These are phyloP conservation scores for Stenogyne calaminthoides DNA, from an alignment of 305 asterid genomes.

Conservation along the genomic window DNA sequence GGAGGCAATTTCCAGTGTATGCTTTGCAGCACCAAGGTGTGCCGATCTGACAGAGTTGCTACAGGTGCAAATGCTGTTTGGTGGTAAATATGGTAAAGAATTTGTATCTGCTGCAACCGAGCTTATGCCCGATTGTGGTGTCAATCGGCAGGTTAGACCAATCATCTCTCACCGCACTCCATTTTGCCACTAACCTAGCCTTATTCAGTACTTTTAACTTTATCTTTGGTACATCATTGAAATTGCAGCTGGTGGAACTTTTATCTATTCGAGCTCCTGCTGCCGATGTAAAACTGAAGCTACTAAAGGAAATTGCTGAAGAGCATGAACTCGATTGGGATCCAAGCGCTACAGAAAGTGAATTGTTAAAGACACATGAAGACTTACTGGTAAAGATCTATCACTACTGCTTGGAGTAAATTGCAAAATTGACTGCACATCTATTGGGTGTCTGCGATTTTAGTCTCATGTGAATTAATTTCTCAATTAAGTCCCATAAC, in stretches of 20 bases:
- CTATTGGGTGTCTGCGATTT: no score
- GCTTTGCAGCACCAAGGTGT: constrained; percentile 99
- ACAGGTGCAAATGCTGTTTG: constrained; percentile 75
- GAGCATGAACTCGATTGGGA: constrained; percentile 95
- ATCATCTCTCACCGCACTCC: neutral
- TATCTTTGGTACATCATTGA: neutral
- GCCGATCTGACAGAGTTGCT: constrained; percentile 89
- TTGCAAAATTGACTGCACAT: no score
- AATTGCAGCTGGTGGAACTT: constrained; percentile 75
- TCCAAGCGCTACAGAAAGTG: constrained; percentile 75
- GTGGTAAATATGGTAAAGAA: constrained; percentile 90
- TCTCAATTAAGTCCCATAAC: no score
- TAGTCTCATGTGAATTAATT: no score
- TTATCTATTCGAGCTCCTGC: constrained; percentile 92
- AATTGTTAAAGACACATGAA: constrained; percentile 78
- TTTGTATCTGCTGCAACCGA: constrained; percentile 87
- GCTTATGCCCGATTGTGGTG: constrained; percentile 97
- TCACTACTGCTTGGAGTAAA: neutral
- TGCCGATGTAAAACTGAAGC: constrained; percentile 84
- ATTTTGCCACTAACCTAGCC: constrained; percentile 6
- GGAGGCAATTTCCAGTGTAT: constrained; percentile 93
- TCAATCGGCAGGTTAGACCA: constrained; percentile 86
- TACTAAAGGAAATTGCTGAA: constrained; percentile 90
- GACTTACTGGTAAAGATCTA: constrained; percentile 71
- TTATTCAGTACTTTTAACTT: constrained; percentile 14